phyloP scores from a whole-genome alignment of 495 filamentous ascomycete genomes.

The Paragyromitra xinjiangensis region DNA sequence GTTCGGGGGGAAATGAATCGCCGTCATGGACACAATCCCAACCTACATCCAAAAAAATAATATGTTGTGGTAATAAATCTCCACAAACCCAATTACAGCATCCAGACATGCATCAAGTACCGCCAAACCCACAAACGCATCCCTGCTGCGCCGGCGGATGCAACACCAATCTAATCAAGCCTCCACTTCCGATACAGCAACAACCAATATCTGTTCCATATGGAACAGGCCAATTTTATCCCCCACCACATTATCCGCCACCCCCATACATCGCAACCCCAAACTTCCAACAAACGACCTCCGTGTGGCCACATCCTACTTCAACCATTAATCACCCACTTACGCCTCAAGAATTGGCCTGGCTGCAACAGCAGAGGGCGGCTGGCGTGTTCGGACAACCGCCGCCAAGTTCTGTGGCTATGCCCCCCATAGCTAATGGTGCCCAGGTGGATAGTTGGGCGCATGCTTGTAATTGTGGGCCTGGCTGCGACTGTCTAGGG shows the following conservation, averaged over 20 bases:
- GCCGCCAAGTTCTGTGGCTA: not conserved
- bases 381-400: slow-evolving; percentile 43
- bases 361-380: slow-evolving; percentile 48
- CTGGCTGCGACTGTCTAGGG: slow-evolving; percentile 45
- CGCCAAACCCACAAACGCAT: not conserved
- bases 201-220: slow-evolving; percentile 25
- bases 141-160: slow-evolving; percentile 21
- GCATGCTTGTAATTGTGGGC: slow-evolving; percentile 42
- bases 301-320: slow-evolving; percentile 31
- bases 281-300: slow-evolving; percentile 31
- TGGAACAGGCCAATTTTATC: slow-evolving; percentile 18
- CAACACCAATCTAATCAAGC: slow-evolving; percentile 1
- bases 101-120: slow-evolving; percentile 13
- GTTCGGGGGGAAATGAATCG: slow-evolving; percentile 5
- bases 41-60: slow-evolving; percentile 31
- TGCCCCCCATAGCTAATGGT: slow-evolving; percentile 3
- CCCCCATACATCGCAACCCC: slow-evolving; percentile 27
- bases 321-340: slow-evolving; percentile 45
- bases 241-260: slow-evolving; percentile 39
- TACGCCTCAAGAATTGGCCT: slow-evolving; percentile 48
- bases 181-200: slow-evolving; percentile 22
- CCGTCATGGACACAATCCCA: slow-evolving; percentile 37
- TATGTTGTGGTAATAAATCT: slow-evolving; percentile 36
- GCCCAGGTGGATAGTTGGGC: slow-evolving; percentile 31
- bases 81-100: slow-evolving; percentile 32